phyloP scores from a whole-genome alignment of 2,329 filamentous ascomycete genomes.

The Fusarium incarnatum region DNA sequence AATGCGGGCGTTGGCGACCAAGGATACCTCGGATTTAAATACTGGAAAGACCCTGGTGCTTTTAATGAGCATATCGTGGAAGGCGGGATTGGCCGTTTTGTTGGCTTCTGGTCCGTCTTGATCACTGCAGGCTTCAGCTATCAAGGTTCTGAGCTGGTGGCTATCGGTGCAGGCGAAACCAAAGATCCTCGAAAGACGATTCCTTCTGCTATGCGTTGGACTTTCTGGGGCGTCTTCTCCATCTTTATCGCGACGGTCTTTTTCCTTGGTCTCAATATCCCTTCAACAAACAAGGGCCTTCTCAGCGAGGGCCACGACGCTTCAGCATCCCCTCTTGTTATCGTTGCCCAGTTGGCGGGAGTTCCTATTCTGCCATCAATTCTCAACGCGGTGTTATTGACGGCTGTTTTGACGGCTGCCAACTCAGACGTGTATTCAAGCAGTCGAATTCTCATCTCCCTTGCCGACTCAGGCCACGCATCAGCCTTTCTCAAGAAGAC shows the following conservation, averaged over 20 bases:
- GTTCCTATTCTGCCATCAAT: conserved; percentile 73
- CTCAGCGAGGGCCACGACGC: conserved; percentile 63
- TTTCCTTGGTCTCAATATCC: conserved; percentile 26
- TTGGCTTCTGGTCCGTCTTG: conserved; percentile 70
- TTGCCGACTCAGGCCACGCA: conserved; percentile 74
- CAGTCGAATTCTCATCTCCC: conserved; percentile 75
- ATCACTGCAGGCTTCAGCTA: conserved; percentile 62
- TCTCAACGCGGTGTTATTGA: conserved; percentile 75
- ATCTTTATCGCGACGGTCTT: conserved; percentile 28
- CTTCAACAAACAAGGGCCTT: conserved; percentile 59
- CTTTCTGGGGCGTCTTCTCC: conserved; percentile 42
- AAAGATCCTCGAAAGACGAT: conserved; percentile 49
- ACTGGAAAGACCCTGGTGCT: conserved; percentile 57
- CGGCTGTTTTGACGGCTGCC: conserved; percentile 71
- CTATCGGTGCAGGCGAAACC: conserved; percentile 50
- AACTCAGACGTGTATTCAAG: conserved; percentile 74
- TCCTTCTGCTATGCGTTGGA: conserved; percentile 47
- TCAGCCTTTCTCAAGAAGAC: conserved; percentile 70
- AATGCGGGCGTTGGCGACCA: conserved; percentile 67
- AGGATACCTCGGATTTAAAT: conserved; percentile 56
- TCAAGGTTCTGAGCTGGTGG: conserved; percentile 46
- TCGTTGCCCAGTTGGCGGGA: conserved; percentile 73
- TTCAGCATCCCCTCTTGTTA: conserved; percentile 71
- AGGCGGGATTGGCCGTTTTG: conserved; percentile 64
- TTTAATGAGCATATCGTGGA: conserved; percentile 62